phyloP scores from a whole-genome alignment of 148 eudicot genomes.

The Cornus suecica region DNA sequence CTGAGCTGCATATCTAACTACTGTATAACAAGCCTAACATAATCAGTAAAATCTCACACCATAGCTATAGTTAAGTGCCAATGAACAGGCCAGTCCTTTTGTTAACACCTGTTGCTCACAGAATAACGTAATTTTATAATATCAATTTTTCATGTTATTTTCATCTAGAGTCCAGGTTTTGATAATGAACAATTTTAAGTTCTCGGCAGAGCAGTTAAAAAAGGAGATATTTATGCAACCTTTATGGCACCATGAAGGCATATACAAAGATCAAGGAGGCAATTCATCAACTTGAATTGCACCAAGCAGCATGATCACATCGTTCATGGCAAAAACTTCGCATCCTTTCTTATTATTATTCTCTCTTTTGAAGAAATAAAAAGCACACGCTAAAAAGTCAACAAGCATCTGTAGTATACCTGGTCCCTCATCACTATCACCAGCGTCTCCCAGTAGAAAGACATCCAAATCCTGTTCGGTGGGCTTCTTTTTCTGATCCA shows the following conservation, averaged over 20 bases:
- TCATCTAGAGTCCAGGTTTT: too few relatives aligned
- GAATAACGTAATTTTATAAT: too few relatives aligned
- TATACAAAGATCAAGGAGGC: not conserved
- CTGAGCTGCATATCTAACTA: not conserved
- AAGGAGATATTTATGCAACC: not conserved
- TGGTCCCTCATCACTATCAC: conserved; percentile 82
- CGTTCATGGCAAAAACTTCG: not conserved
- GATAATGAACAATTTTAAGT: not conserved
- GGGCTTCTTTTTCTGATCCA: conserved; percentile 45
- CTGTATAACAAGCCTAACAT: not conserved
- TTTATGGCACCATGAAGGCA: not conserved
- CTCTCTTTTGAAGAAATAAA: not conserved
- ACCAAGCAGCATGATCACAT: not conserved
- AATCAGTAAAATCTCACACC: not conserved
- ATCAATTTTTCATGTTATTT: too few relatives aligned
- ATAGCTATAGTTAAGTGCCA: not conserved
- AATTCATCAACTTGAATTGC: not conserved
- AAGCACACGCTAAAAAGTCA: conserved; percentile 2
- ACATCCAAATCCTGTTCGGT: conserved; percentile 95
- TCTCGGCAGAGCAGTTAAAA: not conserved
- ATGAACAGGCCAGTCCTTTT: too few relatives aligned
- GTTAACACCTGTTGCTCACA: too few relatives aligned
- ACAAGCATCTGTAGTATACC: conserved; percentile 36
- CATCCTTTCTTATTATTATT: too few relatives aligned
- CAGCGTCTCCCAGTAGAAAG: conserved; percentile 88